phyloP scores from a whole-genome alignment of 176 grass and related monocot species.

The Carex cristatella region DNA sequence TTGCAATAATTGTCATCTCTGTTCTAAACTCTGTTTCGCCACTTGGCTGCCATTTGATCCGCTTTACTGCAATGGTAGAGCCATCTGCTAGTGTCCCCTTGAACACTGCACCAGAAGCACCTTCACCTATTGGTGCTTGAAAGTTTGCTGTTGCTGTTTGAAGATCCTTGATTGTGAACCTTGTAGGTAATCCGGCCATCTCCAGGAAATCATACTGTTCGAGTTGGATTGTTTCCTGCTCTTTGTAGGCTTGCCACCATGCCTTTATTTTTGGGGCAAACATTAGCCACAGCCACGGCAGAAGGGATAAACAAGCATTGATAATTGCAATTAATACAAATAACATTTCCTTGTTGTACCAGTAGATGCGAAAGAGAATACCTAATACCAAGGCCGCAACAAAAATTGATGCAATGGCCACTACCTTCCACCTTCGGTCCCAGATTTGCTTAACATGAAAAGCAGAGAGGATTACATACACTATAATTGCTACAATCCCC shows the following conservation, averaged over 20 bases:
- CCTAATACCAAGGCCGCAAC: background rate
- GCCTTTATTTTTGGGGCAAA: background rate
- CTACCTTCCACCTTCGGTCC: background rate
- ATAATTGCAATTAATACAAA: background rate
- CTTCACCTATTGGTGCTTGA: conserved; percentile 23
- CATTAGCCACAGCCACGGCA: background rate
- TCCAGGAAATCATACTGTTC: background rate
- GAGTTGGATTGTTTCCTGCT: background rate
- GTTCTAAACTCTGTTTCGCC: conserved; percentile 32
- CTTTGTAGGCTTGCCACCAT: background rate
- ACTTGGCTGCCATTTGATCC: conserved; percentile 21
- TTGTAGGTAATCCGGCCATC: background rate
- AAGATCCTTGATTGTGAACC: background rate
- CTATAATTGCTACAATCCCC: background rate
- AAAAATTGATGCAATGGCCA: background rate
- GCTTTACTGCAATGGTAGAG: conserved; percentile 44
- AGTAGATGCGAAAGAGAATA: background rate
- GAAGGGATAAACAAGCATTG: background rate
- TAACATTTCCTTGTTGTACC: background rate
- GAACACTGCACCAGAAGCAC: conserved; percentile 49
- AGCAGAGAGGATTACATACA: background rate
- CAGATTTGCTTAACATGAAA: conserved; percentile 4
- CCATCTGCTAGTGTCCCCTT: conserved; percentile 43
- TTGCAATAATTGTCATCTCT: conserved; percentile 40
- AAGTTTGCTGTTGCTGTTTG: conserved; percentile 28